Percentiles rank a stretch among this genome's conserved stretches.
Evolutionary conservation across 2,329 filamentous ascomycete species (phyloP).

Genomic region (Plectosphaerella sp.): DNA sequence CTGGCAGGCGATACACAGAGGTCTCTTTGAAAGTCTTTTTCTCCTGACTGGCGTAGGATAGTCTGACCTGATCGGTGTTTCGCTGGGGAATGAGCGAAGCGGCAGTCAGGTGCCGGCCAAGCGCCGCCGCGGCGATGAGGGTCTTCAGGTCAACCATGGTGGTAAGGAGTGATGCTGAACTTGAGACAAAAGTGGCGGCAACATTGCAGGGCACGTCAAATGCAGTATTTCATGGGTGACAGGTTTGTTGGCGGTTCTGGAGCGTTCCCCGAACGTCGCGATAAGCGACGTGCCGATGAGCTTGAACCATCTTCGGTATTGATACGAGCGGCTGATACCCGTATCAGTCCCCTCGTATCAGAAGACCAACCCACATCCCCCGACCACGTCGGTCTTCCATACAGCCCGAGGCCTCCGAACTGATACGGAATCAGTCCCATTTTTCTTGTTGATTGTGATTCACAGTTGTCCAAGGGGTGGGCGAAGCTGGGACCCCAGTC

Average conservation of each 20-base stretch:
- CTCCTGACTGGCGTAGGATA: not conserved
- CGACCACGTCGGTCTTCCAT: not conserved
- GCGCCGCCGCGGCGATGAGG: not conserved
- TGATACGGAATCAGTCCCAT: not conserved
- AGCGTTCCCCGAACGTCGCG: not conserved
- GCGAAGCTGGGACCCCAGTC: not conserved
- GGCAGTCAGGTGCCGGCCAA: not conserved
- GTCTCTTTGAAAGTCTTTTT: not conserved
- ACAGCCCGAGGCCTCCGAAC: not conserved
- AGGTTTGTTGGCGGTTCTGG: not conserved
- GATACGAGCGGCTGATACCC: not conserved
- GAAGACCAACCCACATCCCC: too few relatives aligned
- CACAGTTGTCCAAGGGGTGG: not conserved
- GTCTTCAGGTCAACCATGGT: not conserved
- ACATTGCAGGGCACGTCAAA: not conserved
- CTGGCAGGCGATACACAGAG: not conserved
- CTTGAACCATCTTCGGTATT: not conserved
- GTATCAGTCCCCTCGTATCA: not conserved
- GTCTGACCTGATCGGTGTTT: not conserved
- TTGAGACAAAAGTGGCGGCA: not conserved
- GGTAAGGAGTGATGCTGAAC: not conserved
- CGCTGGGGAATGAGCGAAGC: not conserved
- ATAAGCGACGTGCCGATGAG: not conserved
- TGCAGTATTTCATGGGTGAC: not conserved
- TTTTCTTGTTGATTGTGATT: not conserved